Percentiles rank a stretch among this genome's conserved stretches.
Conservation (phyloP, 2,329 filamentous ascomycete species). For the Colletotrichum coccodes region DNA sequence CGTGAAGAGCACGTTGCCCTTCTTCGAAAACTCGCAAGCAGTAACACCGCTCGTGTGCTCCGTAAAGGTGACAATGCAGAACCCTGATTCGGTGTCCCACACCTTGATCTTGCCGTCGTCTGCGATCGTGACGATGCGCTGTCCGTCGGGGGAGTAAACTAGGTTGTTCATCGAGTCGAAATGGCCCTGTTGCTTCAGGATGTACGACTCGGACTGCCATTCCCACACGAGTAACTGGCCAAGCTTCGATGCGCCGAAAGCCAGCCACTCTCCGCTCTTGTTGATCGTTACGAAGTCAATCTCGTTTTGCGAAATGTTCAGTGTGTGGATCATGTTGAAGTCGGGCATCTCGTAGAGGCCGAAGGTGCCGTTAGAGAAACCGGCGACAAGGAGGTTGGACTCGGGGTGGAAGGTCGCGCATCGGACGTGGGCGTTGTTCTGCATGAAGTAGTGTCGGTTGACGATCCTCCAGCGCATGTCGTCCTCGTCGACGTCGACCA, state of each 20-base stretch:
- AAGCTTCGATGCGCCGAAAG: conserved; percentile 93
- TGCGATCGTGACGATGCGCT: conserved; percentile 90
- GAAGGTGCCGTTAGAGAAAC: conserved; percentile 95
- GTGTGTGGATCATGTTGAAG: conserved; percentile 93
- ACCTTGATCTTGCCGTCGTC: conserved; percentile 99
- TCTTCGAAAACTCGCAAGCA: conserved; percentile 92
- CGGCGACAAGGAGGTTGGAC: conserved; percentile 92
- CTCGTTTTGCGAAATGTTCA: conserved; percentile 94
- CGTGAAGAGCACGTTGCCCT: conserved; percentile 95
- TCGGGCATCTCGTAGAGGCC: conserved; percentile 95
- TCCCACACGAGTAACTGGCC: conserved; percentile 99
- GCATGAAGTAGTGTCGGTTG: conserved; percentile 94
- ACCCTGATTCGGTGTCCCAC: conserved; percentile 96
- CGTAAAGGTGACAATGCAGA: conserved; percentile 97
- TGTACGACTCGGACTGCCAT: conserved; percentile 99
- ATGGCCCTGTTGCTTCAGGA: conserved; percentile 97
- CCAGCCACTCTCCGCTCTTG: conserved; percentile 94
- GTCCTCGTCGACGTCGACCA: conserved; percentile 65
- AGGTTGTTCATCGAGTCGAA: conserved; percentile 96
- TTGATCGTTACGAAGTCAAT: conserved; percentile 97
- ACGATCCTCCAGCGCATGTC: conserved; percentile 90
- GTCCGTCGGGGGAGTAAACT: conserved; percentile 92
- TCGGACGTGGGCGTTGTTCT: conserved; percentile 85
- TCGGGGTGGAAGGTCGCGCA: conserved; percentile 91
- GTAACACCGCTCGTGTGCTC: conserved; percentile 96